Evolutionary conservation across 2,329 filamentous ascomycete species (phyloP), one percentile per base, ranked within the genome.

Genomic region (Scopulariopsis brevicaulis): DNA sequence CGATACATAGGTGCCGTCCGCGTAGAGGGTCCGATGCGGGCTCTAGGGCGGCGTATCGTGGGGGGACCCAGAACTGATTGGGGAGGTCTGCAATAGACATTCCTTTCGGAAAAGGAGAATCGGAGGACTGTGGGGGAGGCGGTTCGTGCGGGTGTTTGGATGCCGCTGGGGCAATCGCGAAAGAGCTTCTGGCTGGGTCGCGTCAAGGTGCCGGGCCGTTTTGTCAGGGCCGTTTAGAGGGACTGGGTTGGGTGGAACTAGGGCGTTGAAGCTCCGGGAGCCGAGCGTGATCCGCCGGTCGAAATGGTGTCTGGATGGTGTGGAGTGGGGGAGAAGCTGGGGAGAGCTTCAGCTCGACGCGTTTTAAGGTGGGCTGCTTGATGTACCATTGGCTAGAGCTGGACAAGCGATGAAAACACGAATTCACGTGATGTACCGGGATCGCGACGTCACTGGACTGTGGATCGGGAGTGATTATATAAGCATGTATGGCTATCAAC

Each of bases 91-190:
- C 67, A 65, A 70, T 71, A 77, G 76, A 82, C 78, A 83, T 84
- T 82, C 81, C 79, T 82, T 78, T 69, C 77, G 81, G 82, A 86
- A 85, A 85, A 86, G 75, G 77, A 77, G 77, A 76, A 77, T 80
- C 83, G 88, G 85, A 85, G 81, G 82, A 90, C 89, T 90, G 80
- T 87, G 70, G 77, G 81, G 86, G 84, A 85, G 85, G 87, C 84
- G 83, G 28, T 32, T 76, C 74, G 80, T 87, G 89, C 87, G 55
- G 53, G 28, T 12, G 20, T 28, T 32, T 32, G 24, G 50, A 24
- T 54, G 52, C 52, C 22, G 20, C 43, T 53, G 18, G 51, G 15
- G 24, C 12, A 7, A 55, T 48, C 32, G 55, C 48, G 55, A 57
- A 57, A 53, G 48, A 52, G 48, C 55, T 53, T 32, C 48, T 14